Base-by-base conservation (phyloP, 495 filamentous ascomycete species). In the Physcia stellaris region DNA sequence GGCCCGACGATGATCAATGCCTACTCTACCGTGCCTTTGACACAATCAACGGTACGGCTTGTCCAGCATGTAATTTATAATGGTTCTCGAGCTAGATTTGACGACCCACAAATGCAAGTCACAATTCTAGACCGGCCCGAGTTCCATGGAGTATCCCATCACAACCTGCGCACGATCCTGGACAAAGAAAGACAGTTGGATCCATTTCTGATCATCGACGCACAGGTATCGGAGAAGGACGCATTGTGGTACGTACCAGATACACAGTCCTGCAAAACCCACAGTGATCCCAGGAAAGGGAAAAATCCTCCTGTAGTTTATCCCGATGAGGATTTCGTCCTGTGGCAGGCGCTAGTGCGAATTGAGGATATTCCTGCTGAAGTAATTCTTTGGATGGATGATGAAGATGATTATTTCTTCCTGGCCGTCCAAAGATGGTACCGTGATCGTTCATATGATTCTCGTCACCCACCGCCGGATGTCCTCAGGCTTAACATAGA, bases 11-110 rank as follows among this genome's bases (percentile, higher is more conserved):
- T 22, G 10, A 3, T 43, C 12, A 15, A 43, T 9, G 41, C 41
- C 1, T 45, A 45, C 21, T 39, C 42, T 13, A 33, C 27, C 21
- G 35, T 31, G 4, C 42, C 35, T 6, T 11, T 45, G 1, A 45
- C 42, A 16, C 7, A 9, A 13, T 19, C 39, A 16, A 23, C 40
- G 16, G 17, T 12, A 4, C 15, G 24, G 19, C 21, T 20, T 15
- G 18, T 45, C 4, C 42, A 45, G 15, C 35, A 39, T 17, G 42
- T 20, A 2, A 24, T 45, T 36, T 39, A 21, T 30, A 24, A 39
- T 28, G 42, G 42, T 11, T 13, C 26, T 17, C 19, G 22, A 7
- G 42, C 42, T 5, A 26, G 42, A n/a, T 45, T 33, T 23, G 27
- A 23, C 10, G n/a, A 32, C 11, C 35, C 36, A 0, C 16, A 37